Base-by-base conservation (phyloP, 371 early-diverging fungal species). In the Basidiobolus meristosporus region DNA sequence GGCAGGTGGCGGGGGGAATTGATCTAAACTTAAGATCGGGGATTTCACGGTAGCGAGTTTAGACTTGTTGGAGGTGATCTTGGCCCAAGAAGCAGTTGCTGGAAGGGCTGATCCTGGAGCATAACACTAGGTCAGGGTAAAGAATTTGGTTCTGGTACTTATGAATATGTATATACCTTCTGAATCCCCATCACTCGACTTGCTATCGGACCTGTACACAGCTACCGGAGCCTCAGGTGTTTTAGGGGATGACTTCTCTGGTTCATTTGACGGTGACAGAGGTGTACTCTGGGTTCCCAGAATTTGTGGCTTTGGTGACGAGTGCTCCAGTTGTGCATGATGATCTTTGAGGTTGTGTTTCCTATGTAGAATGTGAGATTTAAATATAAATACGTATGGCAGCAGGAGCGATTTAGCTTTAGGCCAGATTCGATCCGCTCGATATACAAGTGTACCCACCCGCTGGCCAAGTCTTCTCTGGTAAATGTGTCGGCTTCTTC, bases 401-500 rank as follows among this genome's bases (percentile, higher is more conserved):
- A n/a, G n/a, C n/a, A n/a, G n/a, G n/a, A n/a, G n/a, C n/a, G n/a
- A n/a, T n/a, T n/a, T n/a, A n/a, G n/a, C n/a, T n/a, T n/a, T n/a
- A n/a, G 11, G 39, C 14, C 5, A 38, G n/a, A n/a, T n/a, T n/a
- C n/a, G n/a, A n/a, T n/a, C n/a, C n/a, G n/a, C n/a, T n/a, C n/a
- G n/a, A n/a, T n/a, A n/a, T n/a, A n/a, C n/a, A n/a, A 19, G 26
- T 21, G 21, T 36, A 33, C 64, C 45, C 61, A 68, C 69, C 65
- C 68, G 18, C 62, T 65, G 15, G 71, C 71, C 22, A 70, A 48
- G 43, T 70, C 73, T 30, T 73, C 72, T 42, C 70, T 75, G 16
- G 59, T 68, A 32, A 61, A 72, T 46, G 72, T 72, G 40, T 73
- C 73, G 5, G 86, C 88, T 43, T 89, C 90, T 46, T 91, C 90